Conservation (phyloP, 805 yeast genomes). For the Candida odintsovae region DNA sequence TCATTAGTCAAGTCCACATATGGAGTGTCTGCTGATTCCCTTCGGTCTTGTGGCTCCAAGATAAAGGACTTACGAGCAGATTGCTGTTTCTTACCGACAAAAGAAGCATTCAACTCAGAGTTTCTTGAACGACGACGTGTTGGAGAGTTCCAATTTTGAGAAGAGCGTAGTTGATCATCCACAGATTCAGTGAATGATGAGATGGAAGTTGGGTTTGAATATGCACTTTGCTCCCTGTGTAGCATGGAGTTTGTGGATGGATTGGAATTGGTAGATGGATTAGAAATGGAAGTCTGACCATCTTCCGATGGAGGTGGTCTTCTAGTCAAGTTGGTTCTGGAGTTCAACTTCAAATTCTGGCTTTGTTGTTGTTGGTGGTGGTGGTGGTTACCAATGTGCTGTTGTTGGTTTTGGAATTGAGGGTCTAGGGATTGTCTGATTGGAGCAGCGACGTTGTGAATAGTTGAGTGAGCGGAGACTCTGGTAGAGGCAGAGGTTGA, state of each 20-base stretch:
- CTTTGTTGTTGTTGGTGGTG: no score
- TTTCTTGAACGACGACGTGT: conserved; percentile 23
- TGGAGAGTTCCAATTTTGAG: conserved; percentile 27
- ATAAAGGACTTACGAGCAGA: conserved; percentile 21
- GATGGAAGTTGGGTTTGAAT: conserved; percentile 25
- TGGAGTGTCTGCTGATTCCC: not conserved
- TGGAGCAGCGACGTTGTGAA: not conserved
- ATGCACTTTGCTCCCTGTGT: conserved; percentile 19
- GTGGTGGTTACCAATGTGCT: conserved; percentile 1
- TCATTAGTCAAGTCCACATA: conserved; percentile 15
- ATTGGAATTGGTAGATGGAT: conserved; percentile 19
- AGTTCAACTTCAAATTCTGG: conserved; percentile 6
- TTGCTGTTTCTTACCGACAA: conserved; percentile 9
- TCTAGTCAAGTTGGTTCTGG: conserved; percentile 11
- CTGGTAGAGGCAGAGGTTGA: conserved; percentile 16
- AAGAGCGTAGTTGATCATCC: conserved; percentile 16
- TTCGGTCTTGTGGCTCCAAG: conserved; percentile 8
- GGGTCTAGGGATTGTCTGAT: conserved; percentile 3
- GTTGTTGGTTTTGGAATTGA: conserved; percentile 3
- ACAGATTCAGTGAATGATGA: conserved; percentile 24
- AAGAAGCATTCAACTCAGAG: conserved; percentile 9
- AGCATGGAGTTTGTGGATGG: conserved; percentile 15
- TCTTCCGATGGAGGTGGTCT: conserved; percentile 27
- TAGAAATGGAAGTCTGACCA: conserved; percentile 24
- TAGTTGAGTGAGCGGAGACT: conserved; percentile 5